A percentile compares a stretch with the other conserved stretches of the same genome.
Conservation (phyloP, 1,284 basidiomycete genomes). For the Trichosporon coremiiforme region DNA sequence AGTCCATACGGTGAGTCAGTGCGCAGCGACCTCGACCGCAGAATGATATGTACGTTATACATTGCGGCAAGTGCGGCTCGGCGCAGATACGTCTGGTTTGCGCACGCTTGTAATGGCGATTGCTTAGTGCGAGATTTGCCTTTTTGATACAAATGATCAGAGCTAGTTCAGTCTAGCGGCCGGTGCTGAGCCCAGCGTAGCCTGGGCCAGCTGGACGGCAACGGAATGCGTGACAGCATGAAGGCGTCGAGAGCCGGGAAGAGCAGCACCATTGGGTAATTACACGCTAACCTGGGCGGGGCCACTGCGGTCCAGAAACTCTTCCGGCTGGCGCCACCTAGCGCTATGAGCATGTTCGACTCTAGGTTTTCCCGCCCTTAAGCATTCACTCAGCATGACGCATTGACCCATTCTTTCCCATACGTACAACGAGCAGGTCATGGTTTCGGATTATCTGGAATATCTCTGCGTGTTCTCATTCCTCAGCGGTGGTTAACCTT, state of each 20-base stretch:
- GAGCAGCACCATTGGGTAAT: not conserved
- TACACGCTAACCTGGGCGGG: not conserved
- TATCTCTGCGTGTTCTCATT: not conserved
- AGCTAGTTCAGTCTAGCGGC: not conserved
- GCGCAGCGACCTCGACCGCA: too few relatives aligned
- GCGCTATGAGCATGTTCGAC: not conserved
- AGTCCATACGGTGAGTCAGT: not conserved
- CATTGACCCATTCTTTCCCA: not conserved
- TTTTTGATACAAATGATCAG: not conserved
- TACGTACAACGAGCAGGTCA: not conserved
- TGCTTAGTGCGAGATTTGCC: not conserved
- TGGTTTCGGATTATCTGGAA: slow-evolving; percentile 4
- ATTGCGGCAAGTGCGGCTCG: not conserved
- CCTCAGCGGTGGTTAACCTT: slow-evolving; percentile 4
- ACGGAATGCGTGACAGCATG: not conserved
- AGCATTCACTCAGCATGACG: not conserved
- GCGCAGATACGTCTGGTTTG: too few relatives aligned
- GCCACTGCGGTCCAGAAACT: not conserved
- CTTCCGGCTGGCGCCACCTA: not conserved
- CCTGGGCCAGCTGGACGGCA: not conserved
- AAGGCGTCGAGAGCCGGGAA: not conserved
- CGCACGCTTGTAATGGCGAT: not conserved
- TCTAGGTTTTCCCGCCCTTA: not conserved
- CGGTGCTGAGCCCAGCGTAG: not conserved
- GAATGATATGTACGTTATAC: slow-evolving; percentile 9